These are phyloP conservation scores for Primulina tabacum DNA, from an alignment of 257 asterid species.

Conservation along the genomic window DNA sequence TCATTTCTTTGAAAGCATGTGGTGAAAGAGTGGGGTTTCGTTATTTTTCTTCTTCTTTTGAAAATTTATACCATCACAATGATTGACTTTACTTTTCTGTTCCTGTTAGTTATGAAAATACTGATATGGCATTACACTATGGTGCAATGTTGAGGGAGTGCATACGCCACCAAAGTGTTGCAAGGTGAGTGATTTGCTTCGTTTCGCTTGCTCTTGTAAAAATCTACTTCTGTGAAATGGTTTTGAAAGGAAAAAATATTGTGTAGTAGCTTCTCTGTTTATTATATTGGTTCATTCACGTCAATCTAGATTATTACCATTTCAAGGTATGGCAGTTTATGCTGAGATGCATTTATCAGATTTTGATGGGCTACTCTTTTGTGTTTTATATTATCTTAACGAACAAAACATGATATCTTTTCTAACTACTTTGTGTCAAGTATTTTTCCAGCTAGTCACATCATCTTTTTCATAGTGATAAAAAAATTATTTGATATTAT, in stretches of 20 bases:
- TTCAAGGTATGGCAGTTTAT: not conserved
- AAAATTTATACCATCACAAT: constrained; percentile 1
- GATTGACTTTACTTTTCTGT: constrained; percentile 14
- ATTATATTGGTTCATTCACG: not conserved
- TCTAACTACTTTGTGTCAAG: not conserved
- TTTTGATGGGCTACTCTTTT: not conserved
- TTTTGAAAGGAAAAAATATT: not conserved
- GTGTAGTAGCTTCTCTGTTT: constrained; percentile 6
- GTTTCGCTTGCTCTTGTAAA: not conserved
- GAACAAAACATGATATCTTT: not conserved
- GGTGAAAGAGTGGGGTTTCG: not conserved
- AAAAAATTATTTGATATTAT: too few relatives aligned
- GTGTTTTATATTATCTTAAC: not conserved
- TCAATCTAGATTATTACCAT: not conserved
- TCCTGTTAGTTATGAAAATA: constrained; percentile 60
- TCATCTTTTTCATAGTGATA: too few relatives aligned
- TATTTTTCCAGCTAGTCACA: not conserved
- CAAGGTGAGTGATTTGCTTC: constrained; percentile 51
- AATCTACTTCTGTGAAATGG: not conserved
- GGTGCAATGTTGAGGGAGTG: constrained; percentile 98
- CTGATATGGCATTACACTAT: constrained; percentile 89
- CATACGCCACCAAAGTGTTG: constrained; percentile 97
- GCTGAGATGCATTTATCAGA: not conserved
- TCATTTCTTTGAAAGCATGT: not conserved
- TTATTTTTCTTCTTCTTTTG: constrained; percentile 15